Base-by-base conservation (phyloP, 176 grass and related monocot species). In the Otatea glauca region DNA sequence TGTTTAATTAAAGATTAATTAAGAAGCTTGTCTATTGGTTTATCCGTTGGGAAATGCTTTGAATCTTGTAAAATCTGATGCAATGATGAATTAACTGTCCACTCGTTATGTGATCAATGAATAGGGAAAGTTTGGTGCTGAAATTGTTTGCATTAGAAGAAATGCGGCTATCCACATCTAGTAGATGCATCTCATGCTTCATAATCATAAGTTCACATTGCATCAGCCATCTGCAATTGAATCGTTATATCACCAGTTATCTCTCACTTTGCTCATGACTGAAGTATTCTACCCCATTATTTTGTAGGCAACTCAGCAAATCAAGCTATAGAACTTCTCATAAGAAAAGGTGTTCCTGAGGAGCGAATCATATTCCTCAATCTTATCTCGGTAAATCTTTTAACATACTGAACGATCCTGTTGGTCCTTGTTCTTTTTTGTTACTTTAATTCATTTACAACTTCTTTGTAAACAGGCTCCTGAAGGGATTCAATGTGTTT, bases 251-350 rank as follows among this genome's bases (percentile, higher is more conserved):
- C 6, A 21, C 5, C n/a, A 48, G 45, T 20, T 56, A 27, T 62
- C 42, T 5, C 42, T 5, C 39, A 41, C 3, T 75, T 43, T 61
- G 29, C 9, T 70, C 16, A 5, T 7, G 12, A 53, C 45, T 77
- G 38, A 68, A 18, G 12, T 59, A 1, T 34, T 49, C 27, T 67
- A 13, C 34, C 3, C 14, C 48, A 38, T 72, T 65, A 24, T 69
- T 83, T 68, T 58, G 17, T 65, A 99, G 96, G 96, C 48, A 99
- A 99, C 83, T 99, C 93, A 0, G 96, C 86, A 35, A 94, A 91
- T 70, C 93, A 99, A 90, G 96, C 96, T 67, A 99, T 99, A 81
- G 93, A 99, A 55, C 93, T 99, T 86, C 96, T 99, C 49, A 84
- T 95, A 87, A 89, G 92, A 77, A 99, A 94, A 84, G 96, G 93